Conservation (phyloP, 768 basidiomycete genomes). For the Hortiboletus campestris region DNA sequence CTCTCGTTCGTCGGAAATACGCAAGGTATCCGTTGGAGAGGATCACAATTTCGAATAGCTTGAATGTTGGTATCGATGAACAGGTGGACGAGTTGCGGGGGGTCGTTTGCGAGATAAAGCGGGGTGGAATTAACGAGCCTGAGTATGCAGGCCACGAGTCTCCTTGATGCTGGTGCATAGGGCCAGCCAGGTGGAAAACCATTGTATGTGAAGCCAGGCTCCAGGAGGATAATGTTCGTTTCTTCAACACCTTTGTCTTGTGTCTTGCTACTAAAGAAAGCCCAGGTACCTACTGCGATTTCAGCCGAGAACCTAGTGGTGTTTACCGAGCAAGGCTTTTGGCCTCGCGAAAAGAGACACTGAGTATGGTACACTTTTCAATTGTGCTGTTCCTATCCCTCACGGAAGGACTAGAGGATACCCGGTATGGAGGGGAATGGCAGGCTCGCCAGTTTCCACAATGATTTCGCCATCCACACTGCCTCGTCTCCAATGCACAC, state of each 20-base stretch:
- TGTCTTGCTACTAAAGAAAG: background rate
- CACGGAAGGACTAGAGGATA: background rate
- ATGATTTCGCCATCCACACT: conserved; percentile 5
- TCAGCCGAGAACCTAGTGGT: background rate
- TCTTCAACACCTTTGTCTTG: background rate
- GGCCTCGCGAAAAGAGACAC: background rate
- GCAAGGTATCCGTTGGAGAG: background rate
- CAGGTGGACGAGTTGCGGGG: background rate
- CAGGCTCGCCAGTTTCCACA: background rate
- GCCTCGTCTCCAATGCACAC: conserved; percentile 20
- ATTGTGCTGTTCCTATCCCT: background rate
- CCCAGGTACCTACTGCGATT: background rate
- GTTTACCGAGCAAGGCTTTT: background rate
- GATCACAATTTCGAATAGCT: background rate
- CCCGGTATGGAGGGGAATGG: background rate
- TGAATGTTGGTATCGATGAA: background rate
- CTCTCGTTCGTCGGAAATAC: background rate
- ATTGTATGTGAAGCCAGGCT: background rate
- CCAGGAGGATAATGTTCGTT: background rate
- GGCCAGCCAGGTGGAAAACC: background rate
- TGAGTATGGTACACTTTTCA: background rate
- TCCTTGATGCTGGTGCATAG: background rate
- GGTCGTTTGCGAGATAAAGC: background rate
- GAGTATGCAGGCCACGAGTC: background rate
- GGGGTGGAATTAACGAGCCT: background rate